These are phyloP conservation scores for Scytalidium sp. DNA, from an alignment of 2,329 filamentous ascomycete species.

Conservation along the genomic window DNA sequence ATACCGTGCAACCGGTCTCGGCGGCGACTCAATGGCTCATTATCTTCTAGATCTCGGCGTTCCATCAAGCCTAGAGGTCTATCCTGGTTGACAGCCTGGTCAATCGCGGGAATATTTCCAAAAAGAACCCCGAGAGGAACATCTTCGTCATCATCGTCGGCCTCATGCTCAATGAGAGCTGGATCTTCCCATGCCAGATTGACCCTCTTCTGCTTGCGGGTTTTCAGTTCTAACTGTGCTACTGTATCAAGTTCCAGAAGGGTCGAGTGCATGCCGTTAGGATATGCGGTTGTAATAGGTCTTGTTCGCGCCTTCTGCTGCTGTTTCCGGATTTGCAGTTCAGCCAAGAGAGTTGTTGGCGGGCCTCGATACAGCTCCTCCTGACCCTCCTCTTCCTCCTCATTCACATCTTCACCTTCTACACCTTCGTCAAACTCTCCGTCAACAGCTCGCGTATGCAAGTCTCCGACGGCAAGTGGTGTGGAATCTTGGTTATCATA, in stretches of 20 bases:
- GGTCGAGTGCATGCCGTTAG: slow-evolving; percentile 85
- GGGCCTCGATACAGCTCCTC: slow-evolving; percentile 60
- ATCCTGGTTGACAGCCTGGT: slow-evolving; percentile 46
- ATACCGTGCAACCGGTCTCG: slow-evolving; percentile 25
- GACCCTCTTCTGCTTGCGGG: slow-evolving; percentile 71
- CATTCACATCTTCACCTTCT: slow-evolving; percentile 42
- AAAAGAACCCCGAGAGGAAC: slow-evolving; percentile 83
- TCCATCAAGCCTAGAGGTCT: slow-evolving; percentile 74
- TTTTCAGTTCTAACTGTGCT: slow-evolving; percentile 76
- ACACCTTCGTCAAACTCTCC: slow-evolving; percentile 16
- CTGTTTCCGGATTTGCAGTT: slow-evolving; percentile 86
- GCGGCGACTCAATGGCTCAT: slow-evolving; percentile 60
- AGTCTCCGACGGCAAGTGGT: slow-evolving; percentile 14
- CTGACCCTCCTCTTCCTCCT: slow-evolving; percentile 38
- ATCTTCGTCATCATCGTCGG: slow-evolving; percentile 67
- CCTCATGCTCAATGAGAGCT: slow-evolving; percentile 38
- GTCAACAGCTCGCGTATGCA: slow-evolving; percentile 7
- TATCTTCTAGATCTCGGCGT: slow-evolving; percentile 82
- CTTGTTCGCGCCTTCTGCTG: slow-evolving; percentile 79
- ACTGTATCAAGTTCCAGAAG: slow-evolving; percentile 88
- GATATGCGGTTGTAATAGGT: slow-evolving; percentile 57
- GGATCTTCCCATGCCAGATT: slow-evolving; percentile 89
- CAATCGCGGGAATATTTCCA: slow-evolving; percentile 54
- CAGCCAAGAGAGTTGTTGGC: slow-evolving; percentile 88
- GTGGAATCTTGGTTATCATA: slow-evolving; percentile 15